Evolutionary conservation across 306 rosid genomes (phyloP), one percentile per base, ranked within the genome.

Genomic region (Medicago ruthenica): DNA sequence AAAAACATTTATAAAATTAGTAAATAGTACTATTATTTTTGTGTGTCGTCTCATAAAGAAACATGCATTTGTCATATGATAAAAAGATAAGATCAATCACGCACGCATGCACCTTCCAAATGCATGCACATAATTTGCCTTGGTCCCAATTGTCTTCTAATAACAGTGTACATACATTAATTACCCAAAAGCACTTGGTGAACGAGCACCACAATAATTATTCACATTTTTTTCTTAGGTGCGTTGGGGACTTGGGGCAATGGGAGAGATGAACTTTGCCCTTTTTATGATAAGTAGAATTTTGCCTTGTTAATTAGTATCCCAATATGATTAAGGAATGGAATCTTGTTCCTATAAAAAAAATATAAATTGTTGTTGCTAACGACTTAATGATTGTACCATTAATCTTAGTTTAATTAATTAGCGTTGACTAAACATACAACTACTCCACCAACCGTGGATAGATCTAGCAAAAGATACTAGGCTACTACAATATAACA

Each of bases 71-170:
- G 54, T 48, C 16, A 41, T 3, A 54, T 75, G 68, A 21, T 67
- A 76, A 18, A 8, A 61, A 41, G 84, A 75, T 75, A 81, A 69
- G 68, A 75, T 69, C 39, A 61, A 48, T 48, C 41, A 50, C 68
- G 4, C 58, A 70, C 51, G 68, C 77, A 50, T 70, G 63, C 51
- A 39, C 74, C 74, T 53, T 63, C 75, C 70, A 71, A 76, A 81
- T 81, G 78, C 81, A 71, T 76, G 85, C 78, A 81, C 78, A 81
- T 45, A 68, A 34, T 53, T 53, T 40, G 53, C 45, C 27, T 62
- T 9, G 9, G 73, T 15, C 51, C 67, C 61, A 69, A 61, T 51
- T 61, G 67, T 75, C 73, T 53, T 75, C 73, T 61, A 50, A 17
- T 67, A 13, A 71, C 36, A 60, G 36, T 21, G 62, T 55, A 55